Conservation (phyloP, 495 filamentous ascomycete species). For the Poronia punctata region DNA sequence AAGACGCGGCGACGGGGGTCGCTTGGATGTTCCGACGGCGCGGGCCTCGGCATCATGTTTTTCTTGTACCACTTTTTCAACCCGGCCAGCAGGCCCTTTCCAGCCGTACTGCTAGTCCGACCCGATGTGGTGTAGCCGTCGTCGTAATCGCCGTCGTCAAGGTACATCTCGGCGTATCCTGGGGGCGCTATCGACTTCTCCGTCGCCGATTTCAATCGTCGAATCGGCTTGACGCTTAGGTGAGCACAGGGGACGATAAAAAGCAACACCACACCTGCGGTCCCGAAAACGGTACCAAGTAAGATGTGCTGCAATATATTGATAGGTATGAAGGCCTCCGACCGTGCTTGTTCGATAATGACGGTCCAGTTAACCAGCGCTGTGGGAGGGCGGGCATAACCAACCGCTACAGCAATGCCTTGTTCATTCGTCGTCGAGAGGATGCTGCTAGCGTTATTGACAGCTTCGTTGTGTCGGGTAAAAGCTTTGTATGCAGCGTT, state of each 20-base stretch:
- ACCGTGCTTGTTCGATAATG: slow-evolving; percentile 65
- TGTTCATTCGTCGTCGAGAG: slow-evolving; percentile 68
- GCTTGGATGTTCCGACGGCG: slow-evolving; percentile 32
- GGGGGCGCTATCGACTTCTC: slow-evolving; percentile 65
- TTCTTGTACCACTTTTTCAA: slow-evolving; percentile 28
- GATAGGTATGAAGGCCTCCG: slow-evolving; percentile 72
- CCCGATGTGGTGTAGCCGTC: slow-evolving; percentile 28
- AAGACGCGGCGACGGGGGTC: slow-evolving; percentile 51
- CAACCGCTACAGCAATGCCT: slow-evolving; percentile 56
- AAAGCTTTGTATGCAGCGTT: slow-evolving; percentile 51
- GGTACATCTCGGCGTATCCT: slow-evolving; percentile 44
- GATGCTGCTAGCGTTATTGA: slow-evolving; percentile 56
- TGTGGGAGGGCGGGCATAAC: slow-evolving; percentile 59
- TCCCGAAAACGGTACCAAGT: slow-evolving; percentile 77
- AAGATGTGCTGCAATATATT: slow-evolving; percentile 65
- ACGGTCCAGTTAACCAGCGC: slow-evolving; percentile 71
- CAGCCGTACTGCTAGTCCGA: slow-evolving; percentile 29
- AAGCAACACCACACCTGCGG: slow-evolving; percentile 59
- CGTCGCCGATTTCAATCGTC: slow-evolving; percentile 68
- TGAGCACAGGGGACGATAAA: slow-evolving; percentile 72
- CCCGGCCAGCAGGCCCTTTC: slow-evolving; percentile 30
- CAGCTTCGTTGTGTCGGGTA: slow-evolving; percentile 30
- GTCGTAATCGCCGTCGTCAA: slow-evolving; percentile 32
- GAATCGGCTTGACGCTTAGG: slow-evolving; percentile 70
- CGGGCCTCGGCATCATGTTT: slow-evolving; percentile 21